These are phyloP conservation scores for Trichosanthes truncata DNA, from an alignment of 306 rosid species.

Conservation along the genomic window DNA sequence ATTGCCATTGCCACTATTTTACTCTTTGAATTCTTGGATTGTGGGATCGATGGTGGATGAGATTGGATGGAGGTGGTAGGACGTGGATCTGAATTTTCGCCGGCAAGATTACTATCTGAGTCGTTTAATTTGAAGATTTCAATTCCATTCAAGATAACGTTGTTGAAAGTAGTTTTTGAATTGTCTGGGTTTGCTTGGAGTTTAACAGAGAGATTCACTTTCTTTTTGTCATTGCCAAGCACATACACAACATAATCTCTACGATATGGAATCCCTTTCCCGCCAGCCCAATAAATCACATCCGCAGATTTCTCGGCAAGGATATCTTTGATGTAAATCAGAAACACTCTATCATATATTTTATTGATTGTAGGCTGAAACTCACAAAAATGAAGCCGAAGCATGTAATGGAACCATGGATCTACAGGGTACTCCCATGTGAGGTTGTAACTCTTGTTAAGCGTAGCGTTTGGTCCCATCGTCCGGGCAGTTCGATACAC, in stretches of 20 bases:
- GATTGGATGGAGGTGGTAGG: not conserved
- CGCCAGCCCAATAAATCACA: not conserved
- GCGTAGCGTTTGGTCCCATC: too few relatives aligned
- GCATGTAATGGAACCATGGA: not conserved
- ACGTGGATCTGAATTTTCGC: conserved; percentile 25
- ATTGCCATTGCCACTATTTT: not conserved
- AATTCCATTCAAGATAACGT: conserved; percentile 29
- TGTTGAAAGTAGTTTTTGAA: not conserved
- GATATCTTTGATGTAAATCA: not conserved
- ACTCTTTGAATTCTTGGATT: fast-evolving
- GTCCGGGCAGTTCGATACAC: too few relatives aligned
- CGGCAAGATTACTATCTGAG: conserved; percentile 13
- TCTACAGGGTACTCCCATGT: not conserved
- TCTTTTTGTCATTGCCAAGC: too few relatives aligned
- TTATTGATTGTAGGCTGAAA: not conserved
- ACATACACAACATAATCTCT: not conserved
- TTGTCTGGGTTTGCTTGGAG: not conserved
- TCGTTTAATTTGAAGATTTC: conserved; percentile 41
- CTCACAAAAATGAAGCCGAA: conserved; percentile 19
- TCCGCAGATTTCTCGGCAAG: not conserved
- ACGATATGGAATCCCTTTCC: not conserved
- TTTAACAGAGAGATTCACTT: too few relatives aligned
- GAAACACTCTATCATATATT: not conserved
- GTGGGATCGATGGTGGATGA: not conserved
- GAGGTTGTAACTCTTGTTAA: too few relatives aligned